Evolutionary conservation across 2,329 filamentous ascomycete species (phyloP), one percentile per base, ranked within the genome.

Genomic region (Septoria petroselini): DNA sequence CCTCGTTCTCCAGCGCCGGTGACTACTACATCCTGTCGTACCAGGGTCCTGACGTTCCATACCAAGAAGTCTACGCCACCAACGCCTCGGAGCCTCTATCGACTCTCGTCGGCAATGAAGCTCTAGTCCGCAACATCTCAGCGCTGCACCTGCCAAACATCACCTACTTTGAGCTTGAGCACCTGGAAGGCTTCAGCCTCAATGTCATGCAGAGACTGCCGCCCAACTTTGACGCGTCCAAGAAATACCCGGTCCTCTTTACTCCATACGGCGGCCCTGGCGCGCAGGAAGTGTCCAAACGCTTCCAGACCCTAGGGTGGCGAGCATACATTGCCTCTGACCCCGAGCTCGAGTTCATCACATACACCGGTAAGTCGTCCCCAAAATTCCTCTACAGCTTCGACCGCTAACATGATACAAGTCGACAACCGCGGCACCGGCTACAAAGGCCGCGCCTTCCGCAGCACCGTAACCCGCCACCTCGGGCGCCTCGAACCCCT

Each of bases 341-440:
- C 58, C 81, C 81, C 0, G 82, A 86, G 53, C 76, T 86, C 0
- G 74, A 84, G 62, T 86, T 80, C 68, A 78, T 86, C 42, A 79
- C 79, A n/a, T 80, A 82, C 66, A 83, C 79, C 0, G 78, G n/a
- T n/a, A n/a, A n/a, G n/a, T n/a, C n/a, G n/a, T n/a, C n/a, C n/a
- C n/a, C n/a, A n/a, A n/a, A n/a, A n/a, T n/a, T n/a, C n/a, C n/a
- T n/a, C n/a, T n/a, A n/a, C n/a, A n/a, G n/a, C n/a, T n/a, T n/a
- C n/a, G n/a, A n/a, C n/a, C n/a, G n/a, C n/a, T n/a, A n/a, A n/a
- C n/a, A n/a, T n/a, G n/a, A n/a, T n/a, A n/a, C n/a, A n/a, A n/a
- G n/a, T 87, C 5, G 84, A 87, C 65, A 83, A 83, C 64, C 81
- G 84, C 2, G 84, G 84, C 33, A 86, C 83, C 0, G 83, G 80